Evolutionary conservation across 2,329 filamentous ascomycete genomes (phyloP).

Genomic region (Hypoxylon sp.): DNA sequence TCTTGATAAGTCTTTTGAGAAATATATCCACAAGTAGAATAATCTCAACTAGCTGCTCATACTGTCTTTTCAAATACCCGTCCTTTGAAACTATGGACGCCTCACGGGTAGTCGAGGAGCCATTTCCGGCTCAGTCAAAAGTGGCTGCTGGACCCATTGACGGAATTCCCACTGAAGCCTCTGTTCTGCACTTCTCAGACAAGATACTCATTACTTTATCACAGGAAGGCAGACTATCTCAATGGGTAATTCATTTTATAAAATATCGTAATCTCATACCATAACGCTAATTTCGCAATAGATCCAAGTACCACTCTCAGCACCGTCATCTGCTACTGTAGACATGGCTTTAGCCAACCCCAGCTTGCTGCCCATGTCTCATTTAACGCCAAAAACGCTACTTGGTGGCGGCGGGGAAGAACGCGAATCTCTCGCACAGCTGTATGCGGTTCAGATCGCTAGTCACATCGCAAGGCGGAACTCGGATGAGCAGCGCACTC

Average conservation of each 20-base stretch:
- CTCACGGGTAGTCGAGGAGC: constrained; percentile 62
- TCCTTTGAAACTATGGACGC: constrained; percentile 57
- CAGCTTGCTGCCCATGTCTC: constrained; percentile 78
- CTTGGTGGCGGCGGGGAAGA: constrained; percentile 86
- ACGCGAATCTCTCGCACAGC: constrained; percentile 86
- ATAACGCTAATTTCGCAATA: constrained; percentile 54
- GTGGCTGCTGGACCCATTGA: constrained; percentile 74
- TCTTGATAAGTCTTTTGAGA: background rate
- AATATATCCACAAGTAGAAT: background rate
- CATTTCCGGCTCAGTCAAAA: constrained; percentile 78
- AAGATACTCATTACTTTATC: constrained; percentile 92
- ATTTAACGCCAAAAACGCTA: constrained; percentile 88
- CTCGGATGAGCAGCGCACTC: constrained; percentile 72
- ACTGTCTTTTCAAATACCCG: background rate
- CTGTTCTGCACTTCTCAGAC: constrained; percentile 83
- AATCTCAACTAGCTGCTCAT: background rate
- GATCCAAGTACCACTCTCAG: constrained; percentile 85
- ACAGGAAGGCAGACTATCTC: constrained; percentile 86
- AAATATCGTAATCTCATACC: background rate
- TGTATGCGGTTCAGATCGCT: constrained; percentile 91
- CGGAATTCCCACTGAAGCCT: constrained; percentile 79
- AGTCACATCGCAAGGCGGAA: constrained; percentile 81
- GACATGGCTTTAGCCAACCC: constrained; percentile 70
- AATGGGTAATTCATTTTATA: constrained; percentile 79
- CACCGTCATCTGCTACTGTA: constrained; percentile 73